Base-by-base conservation (phyloP, 176 grass and related monocot species). In the Hyparrhenia diplandra region DNA sequence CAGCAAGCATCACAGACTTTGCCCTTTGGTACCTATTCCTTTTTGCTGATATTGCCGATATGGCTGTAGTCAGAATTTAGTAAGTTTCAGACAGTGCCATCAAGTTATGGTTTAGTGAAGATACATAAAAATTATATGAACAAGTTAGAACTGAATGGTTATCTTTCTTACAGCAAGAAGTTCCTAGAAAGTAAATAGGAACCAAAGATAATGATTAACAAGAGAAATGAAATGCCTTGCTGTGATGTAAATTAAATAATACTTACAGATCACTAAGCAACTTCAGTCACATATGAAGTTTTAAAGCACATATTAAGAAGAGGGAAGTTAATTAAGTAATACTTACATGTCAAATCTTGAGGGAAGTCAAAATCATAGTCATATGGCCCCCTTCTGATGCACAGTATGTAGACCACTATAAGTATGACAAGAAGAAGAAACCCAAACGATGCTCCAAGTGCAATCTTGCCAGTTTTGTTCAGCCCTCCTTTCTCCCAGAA, bases 351-450 rank as follows among this genome's bases (percentile, higher is more conserved):
- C 46, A 98, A 82, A 91, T 95, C 92, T 88, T 93, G 96, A 82
- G 93, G 96, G 82, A 99, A 95, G 52, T 95, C 96, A 88, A 99
- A 99, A 80, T 99, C 93, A 20, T 99, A 99, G 64, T 95, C 90
- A 13, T 95, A 87, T 6, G 83, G 83, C 68, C 86, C 86, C 45
- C 93, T 87, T 82, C 90, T 88, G 65, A 99, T 79, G 83, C 91
- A 99, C 71, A 95, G 69, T 66, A 99, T 91, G 84, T 95, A 99
- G 46, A 89, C 90, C 67, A 89, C 85, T 61, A 95, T 88, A 67
- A 93, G 83, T 71, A 91, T 64, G n/a, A 94, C 79, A 23, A 99
- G 68, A 34, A 95, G 40, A 80, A 95, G 16, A 85, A 95, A 84
- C 37, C 82, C 90, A 72, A 87, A 88, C 1, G 96, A 99, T 58